phyloP scores from a whole-genome alignment of 2,329 filamentous ascomycete species.

The Nannizziopsis barbatae region DNA sequence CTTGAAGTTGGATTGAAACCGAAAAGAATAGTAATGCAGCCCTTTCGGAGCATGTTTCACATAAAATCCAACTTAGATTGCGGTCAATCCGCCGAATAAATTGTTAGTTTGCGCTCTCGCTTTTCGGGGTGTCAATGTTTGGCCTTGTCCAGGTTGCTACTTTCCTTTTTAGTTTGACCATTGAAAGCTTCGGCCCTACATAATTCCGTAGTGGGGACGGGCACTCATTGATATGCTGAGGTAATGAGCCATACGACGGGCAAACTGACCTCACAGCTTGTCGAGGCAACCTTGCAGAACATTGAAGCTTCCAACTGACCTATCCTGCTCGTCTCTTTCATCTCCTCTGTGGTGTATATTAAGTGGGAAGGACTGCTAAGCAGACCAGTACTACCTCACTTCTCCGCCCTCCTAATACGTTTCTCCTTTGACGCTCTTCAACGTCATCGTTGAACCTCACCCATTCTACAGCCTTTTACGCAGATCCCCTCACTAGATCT shows the following conservation, averaged over 20 bases:
- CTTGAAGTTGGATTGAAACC: too few species aligned
- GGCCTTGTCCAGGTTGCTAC: too few species aligned
- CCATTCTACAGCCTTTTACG: background rate
- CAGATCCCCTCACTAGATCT: constrained; percentile 14
- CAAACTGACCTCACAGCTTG: background rate
- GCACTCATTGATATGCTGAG: background rate
- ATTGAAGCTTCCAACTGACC: background rate
- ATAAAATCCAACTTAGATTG: too few species aligned
- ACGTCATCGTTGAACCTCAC: constrained; percentile 1
- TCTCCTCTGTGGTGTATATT: background rate
- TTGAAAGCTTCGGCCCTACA: too few species aligned
- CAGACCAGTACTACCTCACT: background rate
- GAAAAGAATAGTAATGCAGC: too few species aligned
- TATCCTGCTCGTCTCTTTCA: background rate
- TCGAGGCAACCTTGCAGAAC: background rate
- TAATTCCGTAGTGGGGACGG: too few species aligned
- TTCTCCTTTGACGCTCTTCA: constrained; percentile 10
- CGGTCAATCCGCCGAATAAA: too few species aligned
- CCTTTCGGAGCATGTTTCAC: too few species aligned
- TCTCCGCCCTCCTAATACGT: constrained; percentile 5
- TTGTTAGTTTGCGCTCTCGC: too few species aligned
- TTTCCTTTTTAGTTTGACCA: too few species aligned
- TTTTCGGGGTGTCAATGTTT: too few species aligned
- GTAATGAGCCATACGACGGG: background rate
- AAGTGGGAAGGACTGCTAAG: background rate